Conservation (phyloP, 2,329 filamentous ascomycete species). For the Colletotrichum chrysophilum region DNA sequence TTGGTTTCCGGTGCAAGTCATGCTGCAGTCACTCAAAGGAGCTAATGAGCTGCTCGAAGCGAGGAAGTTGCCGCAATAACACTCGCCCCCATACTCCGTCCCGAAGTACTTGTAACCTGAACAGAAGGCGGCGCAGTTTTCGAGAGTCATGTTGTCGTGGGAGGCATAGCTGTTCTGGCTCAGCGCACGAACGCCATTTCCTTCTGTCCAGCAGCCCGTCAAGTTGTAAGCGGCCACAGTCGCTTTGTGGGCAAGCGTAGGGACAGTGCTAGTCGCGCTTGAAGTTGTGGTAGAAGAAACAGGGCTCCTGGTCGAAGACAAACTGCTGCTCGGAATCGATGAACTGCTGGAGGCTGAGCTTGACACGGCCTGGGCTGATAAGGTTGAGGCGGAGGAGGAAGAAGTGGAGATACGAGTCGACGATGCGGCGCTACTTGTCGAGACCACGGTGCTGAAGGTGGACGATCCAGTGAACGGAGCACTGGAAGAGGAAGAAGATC, state of each 20-base stretch:
- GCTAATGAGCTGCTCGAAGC: conserved; percentile 29
- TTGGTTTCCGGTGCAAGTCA: conserved; percentile 36
- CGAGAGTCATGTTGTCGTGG: conserved; percentile 36
- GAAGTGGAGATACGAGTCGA: neutral
- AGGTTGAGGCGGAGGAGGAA: neutral
- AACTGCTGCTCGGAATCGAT: neutral
- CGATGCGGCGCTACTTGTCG: neutral
- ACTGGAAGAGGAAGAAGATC: neutral
- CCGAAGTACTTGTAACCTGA: conserved; percentile 44
- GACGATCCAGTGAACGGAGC: conserved; percentile 18
- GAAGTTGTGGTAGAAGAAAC: conserved; percentile 5
- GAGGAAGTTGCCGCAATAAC: conserved; percentile 42
- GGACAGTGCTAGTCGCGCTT: conserved; percentile 9
- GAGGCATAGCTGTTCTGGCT: conserved; percentile 27
- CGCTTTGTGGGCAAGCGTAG: conserved; percentile 30
- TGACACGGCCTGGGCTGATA: neutral
- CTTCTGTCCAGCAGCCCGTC: conserved; percentile 47
- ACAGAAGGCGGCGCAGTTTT: conserved; percentile 38
- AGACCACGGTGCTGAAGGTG: neutral
- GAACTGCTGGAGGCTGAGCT: neutral
- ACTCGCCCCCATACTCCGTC: conserved; percentile 43
- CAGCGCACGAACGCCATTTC: conserved; percentile 38
- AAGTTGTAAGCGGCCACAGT: conserved; percentile 35
- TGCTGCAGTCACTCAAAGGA: conserved; percentile 36
- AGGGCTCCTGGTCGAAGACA: neutral